Evolutionary conservation across 2,329 filamentous ascomycete genomes (phyloP).

Genomic region (Neurospora sp.): DNA sequence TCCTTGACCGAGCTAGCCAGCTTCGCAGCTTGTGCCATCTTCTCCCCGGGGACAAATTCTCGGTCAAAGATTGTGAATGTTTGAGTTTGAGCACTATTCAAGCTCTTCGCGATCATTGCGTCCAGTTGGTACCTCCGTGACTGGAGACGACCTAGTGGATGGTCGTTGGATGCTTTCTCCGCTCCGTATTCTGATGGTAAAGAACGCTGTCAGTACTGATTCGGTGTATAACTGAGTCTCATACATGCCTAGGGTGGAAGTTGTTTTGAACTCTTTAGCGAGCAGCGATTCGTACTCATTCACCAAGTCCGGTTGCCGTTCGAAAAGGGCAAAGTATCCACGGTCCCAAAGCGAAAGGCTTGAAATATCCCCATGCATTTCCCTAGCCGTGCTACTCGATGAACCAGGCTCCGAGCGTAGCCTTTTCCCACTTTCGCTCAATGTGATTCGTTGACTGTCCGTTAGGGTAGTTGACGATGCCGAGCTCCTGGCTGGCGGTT

Average conservation of each 20-base stretch:
- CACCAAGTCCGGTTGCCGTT: constrained; percentile 12
- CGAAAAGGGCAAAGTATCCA: constrained; percentile 17
- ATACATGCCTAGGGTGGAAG: neutral
- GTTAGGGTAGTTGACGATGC: neutral
- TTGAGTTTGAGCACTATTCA: neutral
- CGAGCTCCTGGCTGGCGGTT: too few relatives aligned
- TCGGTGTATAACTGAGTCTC: too few relatives aligned
- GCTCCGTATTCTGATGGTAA: too few relatives aligned
- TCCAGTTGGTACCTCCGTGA: constrained; percentile 3
- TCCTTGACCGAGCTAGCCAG: constrained; percentile 17
- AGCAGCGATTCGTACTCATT: constrained; percentile 19
- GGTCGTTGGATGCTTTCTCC: too few relatives aligned
- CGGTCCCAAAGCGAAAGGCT: constrained; percentile 18
- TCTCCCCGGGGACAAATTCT: constrained; percentile 13
- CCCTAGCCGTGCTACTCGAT: neutral
- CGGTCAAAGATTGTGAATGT: constrained; percentile 7
- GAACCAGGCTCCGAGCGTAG: too few relatives aligned
- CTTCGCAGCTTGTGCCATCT: constrained; percentile 14
- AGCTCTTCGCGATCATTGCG: constrained; percentile 10
- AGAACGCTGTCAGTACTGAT: neutral
- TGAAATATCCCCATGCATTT: neutral
- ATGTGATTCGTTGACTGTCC: too few relatives aligned
- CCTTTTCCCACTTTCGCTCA: too few relatives aligned
- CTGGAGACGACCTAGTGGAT: too few relatives aligned
- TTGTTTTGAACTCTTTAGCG: neutral